Conservation (phyloP, 345 rosid genomes). For the Arabis hirsuta region DNA sequence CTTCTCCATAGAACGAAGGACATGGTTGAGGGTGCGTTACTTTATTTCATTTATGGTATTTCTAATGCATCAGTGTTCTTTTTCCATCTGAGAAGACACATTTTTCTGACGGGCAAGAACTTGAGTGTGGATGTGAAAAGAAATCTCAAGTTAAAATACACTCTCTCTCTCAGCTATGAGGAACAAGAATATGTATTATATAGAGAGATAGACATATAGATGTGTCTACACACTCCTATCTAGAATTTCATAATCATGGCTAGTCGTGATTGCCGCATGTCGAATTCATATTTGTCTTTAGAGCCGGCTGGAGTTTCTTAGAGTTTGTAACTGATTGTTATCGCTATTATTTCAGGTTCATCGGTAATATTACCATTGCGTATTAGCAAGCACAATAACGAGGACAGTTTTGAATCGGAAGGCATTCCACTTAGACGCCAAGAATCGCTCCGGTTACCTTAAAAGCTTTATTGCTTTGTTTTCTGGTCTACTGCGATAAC, state of each 20-base stretch:
- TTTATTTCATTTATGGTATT: conserved; percentile 9
- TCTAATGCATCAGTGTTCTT: conserved; percentile 7
- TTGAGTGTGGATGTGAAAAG: conserved; percentile 16
- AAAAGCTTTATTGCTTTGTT: conserved; percentile 14
- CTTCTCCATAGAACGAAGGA: conserved; percentile 90
- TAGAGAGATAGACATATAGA: neutral
- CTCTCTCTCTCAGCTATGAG: neutral
- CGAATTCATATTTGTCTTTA: conserved; percentile 7
- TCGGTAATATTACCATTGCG: conserved; percentile 47
- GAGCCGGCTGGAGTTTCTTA: conserved; percentile 4
- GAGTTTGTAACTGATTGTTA: conserved; percentile 27
- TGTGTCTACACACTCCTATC: conserved; percentile 12
- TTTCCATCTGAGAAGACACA: neutral
- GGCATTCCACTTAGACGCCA: conserved; percentile 65
- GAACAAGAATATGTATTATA: neutral
- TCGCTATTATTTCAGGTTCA: conserved; percentile 50
- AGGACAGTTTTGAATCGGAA: conserved; percentile 51
- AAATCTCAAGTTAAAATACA: neutral
- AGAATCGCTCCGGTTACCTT: conserved; percentile 50
- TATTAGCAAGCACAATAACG: conserved; percentile 52
- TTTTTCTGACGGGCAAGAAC: neutral
- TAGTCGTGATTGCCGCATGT: neutral
- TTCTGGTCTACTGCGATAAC: conserved; percentile 27
- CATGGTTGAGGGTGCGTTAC: conserved; percentile 65
- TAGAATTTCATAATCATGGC: conserved; percentile 2